Base-by-base conservation (phyloP, 1,284 basidiomycete species). In the Rhodotorula sp. region DNA sequence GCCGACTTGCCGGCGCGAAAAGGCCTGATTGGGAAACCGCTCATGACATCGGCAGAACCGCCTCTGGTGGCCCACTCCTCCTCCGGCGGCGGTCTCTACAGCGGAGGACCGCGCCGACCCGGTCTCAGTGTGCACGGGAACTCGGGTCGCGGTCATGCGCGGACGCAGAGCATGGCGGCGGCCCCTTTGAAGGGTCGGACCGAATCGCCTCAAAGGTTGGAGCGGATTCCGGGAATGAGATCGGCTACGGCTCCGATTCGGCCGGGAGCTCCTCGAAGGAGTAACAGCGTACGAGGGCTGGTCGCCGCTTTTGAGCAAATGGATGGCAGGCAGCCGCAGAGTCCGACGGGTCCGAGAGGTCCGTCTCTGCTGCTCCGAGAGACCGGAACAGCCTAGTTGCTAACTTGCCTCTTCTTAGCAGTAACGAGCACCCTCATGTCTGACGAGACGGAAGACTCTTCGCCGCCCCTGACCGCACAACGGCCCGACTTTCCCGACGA, bases 31-130 rank as follows among this genome's bases (percentile, higher is more conserved):
- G 78, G 77, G 14, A 77, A 70, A 26, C 63, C 54, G 2, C 34
- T 54, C 5, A 10, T 43, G 20, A 26, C 54, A 80, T 77, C 26
- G 12, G 3, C 15, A 18, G 48, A 58, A 48, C 43, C 57, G 26
- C 47, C 20, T 12, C 14, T 15, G 18, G n/a, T n/a, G n/a, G 26
- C n/a, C 18, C 80, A 85, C n/a, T 85, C 86, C 1, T 83, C 86
- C 3, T 85, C 86, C 1, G 83, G 86, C 3, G 60, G 52, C 49
- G 74, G 68, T 1, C 29, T 76, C 0, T 76, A 75, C 31, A 52
- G 57, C 15, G 65, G 52, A 3, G 75, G 73, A 3, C 75, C 75
- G 21, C 54, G 75, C 14, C 56, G 75, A 34, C 75, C 75, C 1
- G 69, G 67, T 18, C 23, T 43, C 46, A 48, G 47, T 60, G 5